Conservation (phyloP, 2,329 filamentous ascomycete species). For the Verticillium nubilum region DNA sequence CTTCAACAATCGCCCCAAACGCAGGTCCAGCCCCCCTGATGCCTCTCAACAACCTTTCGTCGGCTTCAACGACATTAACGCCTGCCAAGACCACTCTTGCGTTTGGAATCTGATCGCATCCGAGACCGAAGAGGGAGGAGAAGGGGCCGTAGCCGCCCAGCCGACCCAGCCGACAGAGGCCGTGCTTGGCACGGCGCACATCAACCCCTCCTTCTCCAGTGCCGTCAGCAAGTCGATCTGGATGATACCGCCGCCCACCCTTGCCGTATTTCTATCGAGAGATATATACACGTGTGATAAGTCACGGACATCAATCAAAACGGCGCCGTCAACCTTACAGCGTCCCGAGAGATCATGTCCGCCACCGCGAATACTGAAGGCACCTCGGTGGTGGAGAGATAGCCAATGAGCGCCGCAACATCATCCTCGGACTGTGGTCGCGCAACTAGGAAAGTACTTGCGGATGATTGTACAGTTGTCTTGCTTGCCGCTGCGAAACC, state of each 20-base stretch:
- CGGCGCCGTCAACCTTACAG: slow-evolving; percentile 5
- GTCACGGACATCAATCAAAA: slow-evolving; percentile 11
- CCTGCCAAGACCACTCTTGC: slow-evolving; percentile 30
- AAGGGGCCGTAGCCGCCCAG: slow-evolving; percentile 30
- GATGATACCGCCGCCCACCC: slow-evolving; percentile 11
- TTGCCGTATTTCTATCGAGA: slow-evolving; percentile 7
- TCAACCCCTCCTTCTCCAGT: slow-evolving; percentile 7
- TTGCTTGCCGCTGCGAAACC: neutral
- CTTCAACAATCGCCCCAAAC: slow-evolving; percentile 32
- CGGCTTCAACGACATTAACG: slow-evolving; percentile 29
- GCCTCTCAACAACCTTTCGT: slow-evolving; percentile 27
- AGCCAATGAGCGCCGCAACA: neutral
- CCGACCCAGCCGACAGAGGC: slow-evolving; percentile 23
- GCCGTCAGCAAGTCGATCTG: slow-evolving; percentile 5
- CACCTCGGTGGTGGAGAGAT: neutral
- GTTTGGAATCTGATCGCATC: slow-evolving; percentile 28
- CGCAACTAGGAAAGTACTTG: neutral
- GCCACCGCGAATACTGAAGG: slow-evolving; percentile 10
- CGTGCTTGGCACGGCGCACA: slow-evolving; percentile 4
- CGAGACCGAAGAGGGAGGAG: slow-evolving; percentile 24
- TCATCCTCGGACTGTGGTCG: slow-evolving; percentile 1
- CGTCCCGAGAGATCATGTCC: slow-evolving; percentile 9
- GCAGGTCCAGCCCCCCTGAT: slow-evolving; percentile 33
- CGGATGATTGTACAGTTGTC: neutral
- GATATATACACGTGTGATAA: slow-evolving; percentile 6